Evolutionary conservation across 2,329 filamentous ascomycete species (phyloP).

Genomic region (Fusarium sacchari): DNA sequence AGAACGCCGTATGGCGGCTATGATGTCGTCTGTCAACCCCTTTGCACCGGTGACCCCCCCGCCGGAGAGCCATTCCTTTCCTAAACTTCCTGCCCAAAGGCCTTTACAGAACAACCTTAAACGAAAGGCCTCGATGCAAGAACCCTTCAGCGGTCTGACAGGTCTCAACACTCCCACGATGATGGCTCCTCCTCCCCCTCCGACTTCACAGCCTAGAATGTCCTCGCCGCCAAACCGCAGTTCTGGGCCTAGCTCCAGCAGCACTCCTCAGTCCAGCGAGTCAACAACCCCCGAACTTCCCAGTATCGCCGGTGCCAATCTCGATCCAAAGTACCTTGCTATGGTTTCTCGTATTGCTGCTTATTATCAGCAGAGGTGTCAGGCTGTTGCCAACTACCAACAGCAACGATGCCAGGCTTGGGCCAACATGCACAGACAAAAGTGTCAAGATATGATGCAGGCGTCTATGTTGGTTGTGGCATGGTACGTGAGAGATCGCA

Average conservation of each 20-base stretch:
- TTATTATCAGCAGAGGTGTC: conserved; percentile 61
- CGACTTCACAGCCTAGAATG: conserved; percentile 40
- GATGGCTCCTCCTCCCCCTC: conserved; percentile 38
- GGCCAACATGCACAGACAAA: conserved; percentile 58
- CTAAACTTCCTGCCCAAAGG: conserved; percentile 45
- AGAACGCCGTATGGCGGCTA: conserved; percentile 43
- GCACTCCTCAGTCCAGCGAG: conserved; percentile 31
- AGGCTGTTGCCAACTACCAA: conserved; percentile 58
- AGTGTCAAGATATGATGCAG: conserved; percentile 60
- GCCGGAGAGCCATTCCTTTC: conserved; percentile 44
- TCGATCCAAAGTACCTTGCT: conserved; percentile 56
- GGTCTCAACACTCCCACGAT: conserved; percentile 35
- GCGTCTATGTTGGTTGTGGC: conserved; percentile 61
- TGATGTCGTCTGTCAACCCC: conserved; percentile 47
- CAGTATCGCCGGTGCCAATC: conserved; percentile 40
- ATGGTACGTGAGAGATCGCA: conserved; percentile 61
- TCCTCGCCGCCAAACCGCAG: conserved; percentile 34
- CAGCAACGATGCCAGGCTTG: conserved; percentile 60
- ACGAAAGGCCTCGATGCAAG: conserved; percentile 43
- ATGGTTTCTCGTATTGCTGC: conserved; percentile 59
- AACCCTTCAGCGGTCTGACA: conserved; percentile 27
- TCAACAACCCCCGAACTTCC: conserved; percentile 37
- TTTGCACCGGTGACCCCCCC: conserved; percentile 45
- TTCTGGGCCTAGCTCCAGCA: conserved; percentile 25
- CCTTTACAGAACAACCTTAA: conserved; percentile 43